Base-by-base conservation (phyloP, 2,329 filamentous ascomycete genomes). In the Aspergillus tamarii region DNA sequence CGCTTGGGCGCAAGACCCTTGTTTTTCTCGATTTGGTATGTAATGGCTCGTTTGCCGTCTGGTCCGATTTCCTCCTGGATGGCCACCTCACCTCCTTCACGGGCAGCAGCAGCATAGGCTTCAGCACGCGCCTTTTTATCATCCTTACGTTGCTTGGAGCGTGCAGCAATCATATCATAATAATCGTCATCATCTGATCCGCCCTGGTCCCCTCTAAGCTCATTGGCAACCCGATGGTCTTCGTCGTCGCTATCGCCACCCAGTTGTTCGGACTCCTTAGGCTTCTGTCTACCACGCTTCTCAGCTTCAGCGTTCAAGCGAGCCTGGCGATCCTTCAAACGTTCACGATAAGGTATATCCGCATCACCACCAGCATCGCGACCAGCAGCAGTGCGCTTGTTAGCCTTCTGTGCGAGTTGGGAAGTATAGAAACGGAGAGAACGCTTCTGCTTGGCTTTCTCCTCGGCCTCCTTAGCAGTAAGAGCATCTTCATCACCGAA, bases 371-470 rank as follows among this genome's bases (percentile, higher is more conserved):
- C 62, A 82, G 90, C 66, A 86, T 92, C 76, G 84, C 89, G 46
- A 83, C 89, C 67, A 86, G 91, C 78, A 81, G 81, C 65, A 72
- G 88, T 70, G 76, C 84, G 92, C 76, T 92, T 94, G 81, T 93
- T 96, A 62, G 92, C 89, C 80, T 97, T 98, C 77, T 98, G 94
- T 32, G 92, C 91, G 69, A 99, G 95, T 77, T 99, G 95, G 3
- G 94, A 97, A 2, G 96, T 98, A 85, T 99, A 99, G 84, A 99
- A 99, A 66, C 93, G 91, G 63, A 99, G 86, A 67, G 88, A 93
- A 84, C 96, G 97, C 84, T 95, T 97, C 78, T 91, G 91, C 64
- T 88, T 87, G 0, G 90, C 91, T 80, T 99, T 99, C 73, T 96
- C 92, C 48, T 91, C 91, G 0, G 92, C 90, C 65, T 94, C 89